phyloP scores from a whole-genome alignment of 2,329 filamentous ascomycete species.

The Ceratocystis diversiconidia region DNA sequence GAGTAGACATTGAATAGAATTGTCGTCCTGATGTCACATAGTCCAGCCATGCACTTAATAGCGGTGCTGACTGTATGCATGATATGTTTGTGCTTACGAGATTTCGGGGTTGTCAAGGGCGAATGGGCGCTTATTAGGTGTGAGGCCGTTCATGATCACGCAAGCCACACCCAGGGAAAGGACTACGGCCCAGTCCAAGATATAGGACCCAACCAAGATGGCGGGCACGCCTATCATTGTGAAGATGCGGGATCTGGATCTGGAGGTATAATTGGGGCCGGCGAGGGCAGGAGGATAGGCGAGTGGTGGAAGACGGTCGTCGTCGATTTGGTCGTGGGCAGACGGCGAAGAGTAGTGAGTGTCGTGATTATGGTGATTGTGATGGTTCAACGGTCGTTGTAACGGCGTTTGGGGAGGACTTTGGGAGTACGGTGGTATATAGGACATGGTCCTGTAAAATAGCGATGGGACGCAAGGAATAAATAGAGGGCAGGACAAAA shows the following conservation, averaged over 20 bases:
- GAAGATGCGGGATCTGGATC: background rate
- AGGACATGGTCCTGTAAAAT: constrained; percentile 12
- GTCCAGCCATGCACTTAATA: background rate
- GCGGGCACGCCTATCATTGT: constrained; percentile 15
- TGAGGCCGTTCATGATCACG: constrained; percentile 42
- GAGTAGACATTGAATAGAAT: background rate
- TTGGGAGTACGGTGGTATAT: constrained; percentile 12
- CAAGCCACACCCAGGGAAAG: constrained; percentile 44
- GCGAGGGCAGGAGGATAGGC: constrained; percentile 5
- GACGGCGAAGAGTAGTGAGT: background rate
- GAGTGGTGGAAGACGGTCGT: constrained; percentile 8
- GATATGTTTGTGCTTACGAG: constrained; percentile 18
- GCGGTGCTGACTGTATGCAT: background rate
- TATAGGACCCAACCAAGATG: constrained; percentile 45
- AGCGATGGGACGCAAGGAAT: background rate
- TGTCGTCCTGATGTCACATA: background rate
- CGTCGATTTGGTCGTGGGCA: background rate
- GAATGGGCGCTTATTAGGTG: constrained; percentile 57
- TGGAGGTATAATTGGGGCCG: background rate
- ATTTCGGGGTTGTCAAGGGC: constrained; percentile 59
- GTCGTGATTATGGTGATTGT: background rate
- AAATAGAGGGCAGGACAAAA: background rate
- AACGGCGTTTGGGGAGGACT: constrained; percentile 14
- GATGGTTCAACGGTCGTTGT: constrained; percentile 1
- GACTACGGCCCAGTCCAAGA: constrained; percentile 61